phyloP scores from a whole-genome alignment of 305 asterid genomes.

The Fraxinus albicans region DNA sequence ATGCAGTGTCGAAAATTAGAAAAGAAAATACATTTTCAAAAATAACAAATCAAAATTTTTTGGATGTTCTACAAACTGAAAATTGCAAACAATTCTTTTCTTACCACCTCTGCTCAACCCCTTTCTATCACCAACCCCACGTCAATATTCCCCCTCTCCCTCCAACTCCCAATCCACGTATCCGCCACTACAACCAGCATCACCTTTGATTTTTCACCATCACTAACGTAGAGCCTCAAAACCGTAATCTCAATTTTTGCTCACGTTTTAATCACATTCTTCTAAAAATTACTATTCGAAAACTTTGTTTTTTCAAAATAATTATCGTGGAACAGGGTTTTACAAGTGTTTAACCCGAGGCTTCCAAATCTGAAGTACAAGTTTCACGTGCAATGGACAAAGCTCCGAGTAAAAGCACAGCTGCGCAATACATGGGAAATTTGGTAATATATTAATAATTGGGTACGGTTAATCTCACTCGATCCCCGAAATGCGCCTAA shows the following conservation, averaged over 20 bases:
- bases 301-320: too few species aligned
- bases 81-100: too few species aligned
- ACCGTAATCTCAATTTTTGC: background rate
- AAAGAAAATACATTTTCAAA: background rate
- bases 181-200: background rate
- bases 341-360: too few species aligned
- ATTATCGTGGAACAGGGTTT: too few species aligned
- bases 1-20: background rate
- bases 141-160: too few species aligned
- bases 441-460: background rate
- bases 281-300: too few species aligned
- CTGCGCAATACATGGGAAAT: background rate
- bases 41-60: too few species aligned
- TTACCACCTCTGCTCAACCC: background rate
- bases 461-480: background rate
- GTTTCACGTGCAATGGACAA: slow-evolving; percentile 54
- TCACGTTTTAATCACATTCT: too few species aligned
- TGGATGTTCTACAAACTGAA: too few species aligned
- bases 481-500: background rate
- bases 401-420: slow-evolving; percentile 15
- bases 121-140: background rate
- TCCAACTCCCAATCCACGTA: too few species aligned
- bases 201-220: background rate
- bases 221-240: background rate
- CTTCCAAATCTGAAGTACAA: slow-evolving; percentile 10